phyloP scores from a whole-genome alignment of 2,329 filamentous ascomycete genomes.

The Chaetomium sp. region DNA sequence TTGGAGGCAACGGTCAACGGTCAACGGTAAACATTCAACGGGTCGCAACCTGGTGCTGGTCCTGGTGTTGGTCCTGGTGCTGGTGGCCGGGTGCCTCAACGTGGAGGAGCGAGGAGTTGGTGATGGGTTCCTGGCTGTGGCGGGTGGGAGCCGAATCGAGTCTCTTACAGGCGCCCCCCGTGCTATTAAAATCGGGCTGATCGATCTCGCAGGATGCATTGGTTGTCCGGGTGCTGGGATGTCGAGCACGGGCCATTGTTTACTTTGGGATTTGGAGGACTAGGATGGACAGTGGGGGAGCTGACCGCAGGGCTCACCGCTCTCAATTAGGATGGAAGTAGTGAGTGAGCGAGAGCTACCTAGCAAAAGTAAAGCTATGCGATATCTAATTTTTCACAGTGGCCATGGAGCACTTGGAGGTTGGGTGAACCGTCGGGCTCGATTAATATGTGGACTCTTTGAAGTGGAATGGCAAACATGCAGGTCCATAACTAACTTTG shows the following conservation, averaged over 20 bases:
- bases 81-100: background rate
- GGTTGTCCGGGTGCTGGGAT: constrained; percentile 34
- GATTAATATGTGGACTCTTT: background rate
- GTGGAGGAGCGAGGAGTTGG: background rate
- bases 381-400: background rate
- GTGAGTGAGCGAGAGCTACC: background rate
- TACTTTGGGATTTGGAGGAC: constrained; percentile 29
- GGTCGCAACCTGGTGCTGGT: too few relatives aligned
- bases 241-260: constrained; percentile 37
- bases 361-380: constrained; percentile 9
- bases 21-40: too few relatives aligned
- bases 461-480: constrained; percentile 1
- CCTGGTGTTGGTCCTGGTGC: background rate
- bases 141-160: background rate
- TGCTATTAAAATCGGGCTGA: constrained; percentile 5
- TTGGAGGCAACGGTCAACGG: background rate
- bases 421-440: background rate
- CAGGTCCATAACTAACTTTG: too few relatives aligned
- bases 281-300: constrained; percentile 17
- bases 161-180: constrained; percentile 4
- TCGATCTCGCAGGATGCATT: constrained; percentile 1
- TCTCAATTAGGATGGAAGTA: background rate
- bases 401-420: background rate
- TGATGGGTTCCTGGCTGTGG: constrained; percentile 21
- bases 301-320: constrained; percentile 14